These are phyloP conservation scores for Stephania yunnanensis DNA, from an alignment of 164 flowering plant species.

Conservation along the genomic window DNA sequence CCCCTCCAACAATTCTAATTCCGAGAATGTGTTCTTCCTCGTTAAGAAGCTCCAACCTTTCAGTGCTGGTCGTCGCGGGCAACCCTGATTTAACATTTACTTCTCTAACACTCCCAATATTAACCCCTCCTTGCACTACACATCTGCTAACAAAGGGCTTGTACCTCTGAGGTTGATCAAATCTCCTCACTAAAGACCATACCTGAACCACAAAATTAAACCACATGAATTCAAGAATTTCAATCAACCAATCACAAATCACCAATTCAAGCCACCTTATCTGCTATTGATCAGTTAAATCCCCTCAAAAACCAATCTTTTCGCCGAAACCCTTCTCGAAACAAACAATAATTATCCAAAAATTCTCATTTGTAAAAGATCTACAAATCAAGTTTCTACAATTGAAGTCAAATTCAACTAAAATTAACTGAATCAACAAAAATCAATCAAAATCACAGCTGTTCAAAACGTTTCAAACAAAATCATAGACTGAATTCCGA, in stretches of 20 bases:
- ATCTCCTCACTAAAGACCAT: constrained; percentile 84
- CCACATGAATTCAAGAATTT: background rate
- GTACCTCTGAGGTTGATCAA: constrained; percentile 86
- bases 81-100: constrained; percentile 87
- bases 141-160: constrained; percentile 84
- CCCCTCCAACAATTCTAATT: constrained; percentile 73
- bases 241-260: background rate
- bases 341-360: background rate
- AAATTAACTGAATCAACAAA: background rate
- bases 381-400: background rate
- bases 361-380: background rate
- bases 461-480: background rate
- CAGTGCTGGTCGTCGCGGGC: constrained; percentile 88
- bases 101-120: constrained; percentile 78
- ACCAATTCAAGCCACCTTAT: background rate
- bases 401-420: background rate
- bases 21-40: constrained; percentile 75
- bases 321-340: background rate
- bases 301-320: background rate
- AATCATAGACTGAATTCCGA: background rate
- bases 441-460: background rate
- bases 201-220: constrained; percentile 34
- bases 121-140: constrained; percentile 58
- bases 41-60: constrained; percentile 75
- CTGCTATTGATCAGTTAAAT: background rate